phyloP scores from a whole-genome alignment of 139 green algal genomes.

The Volvox africanus region DNA sequence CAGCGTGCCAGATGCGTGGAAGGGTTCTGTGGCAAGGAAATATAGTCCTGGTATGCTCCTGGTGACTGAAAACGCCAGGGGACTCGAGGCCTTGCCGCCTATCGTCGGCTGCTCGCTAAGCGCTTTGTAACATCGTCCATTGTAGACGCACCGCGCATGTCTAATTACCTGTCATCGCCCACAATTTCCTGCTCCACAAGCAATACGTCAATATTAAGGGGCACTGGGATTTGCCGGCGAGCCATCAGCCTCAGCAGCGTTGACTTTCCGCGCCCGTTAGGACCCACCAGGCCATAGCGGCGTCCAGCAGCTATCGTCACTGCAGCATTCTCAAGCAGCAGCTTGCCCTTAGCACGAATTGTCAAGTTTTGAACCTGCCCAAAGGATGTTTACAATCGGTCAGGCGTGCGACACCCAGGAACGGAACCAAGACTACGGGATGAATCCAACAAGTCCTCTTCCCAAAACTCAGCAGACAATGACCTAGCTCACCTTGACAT shows the following conservation, averaged over 20 bases:
- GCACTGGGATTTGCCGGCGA: slow-evolving; percentile 93
- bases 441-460: too few species aligned
- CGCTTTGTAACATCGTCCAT: too few species aligned
- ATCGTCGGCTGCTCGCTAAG: too few species aligned
- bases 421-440: background rate
- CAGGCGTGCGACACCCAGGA: background rate
- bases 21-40: slow-evolving; percentile 32
- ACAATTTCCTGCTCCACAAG: slow-evolving; percentile 99
- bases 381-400: background rate
- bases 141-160: too few species aligned
- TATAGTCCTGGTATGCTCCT: slow-evolving; percentile 38
- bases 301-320: slow-evolving; percentile 92
- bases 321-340: slow-evolving; percentile 94
- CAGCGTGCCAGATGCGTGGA: slow-evolving; percentile 52
- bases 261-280: slow-evolving; percentile 93
- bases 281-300: slow-evolving; percentile 77
- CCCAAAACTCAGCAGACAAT: too few species aligned
- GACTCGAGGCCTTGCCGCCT: slow-evolving; percentile 24
- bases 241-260: slow-evolving; percentile 97
- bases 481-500: slow-evolving; percentile 90
- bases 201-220: slow-evolving; percentile 96
- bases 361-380: slow-evolving; percentile 94
- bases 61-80: background rate
- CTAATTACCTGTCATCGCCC: slow-evolving; percentile 71
- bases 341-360: slow-evolving; percentile 97